These are phyloP conservation scores for Sophora flavescens DNA, from an alignment of 306 rosid genomes.

Conservation along the genomic window DNA sequence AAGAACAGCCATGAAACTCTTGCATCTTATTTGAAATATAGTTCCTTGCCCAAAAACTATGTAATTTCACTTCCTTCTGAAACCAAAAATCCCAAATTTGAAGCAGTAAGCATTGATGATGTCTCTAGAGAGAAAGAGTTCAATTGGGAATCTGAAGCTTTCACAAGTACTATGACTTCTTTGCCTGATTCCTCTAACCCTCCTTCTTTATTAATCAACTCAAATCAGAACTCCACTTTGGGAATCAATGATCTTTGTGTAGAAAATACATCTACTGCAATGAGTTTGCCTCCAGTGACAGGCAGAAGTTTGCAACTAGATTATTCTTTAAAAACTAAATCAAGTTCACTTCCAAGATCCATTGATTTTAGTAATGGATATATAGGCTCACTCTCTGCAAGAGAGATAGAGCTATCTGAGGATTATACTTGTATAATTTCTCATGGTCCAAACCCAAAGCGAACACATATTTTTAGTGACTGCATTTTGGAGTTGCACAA, in stretches of 20 bases:
- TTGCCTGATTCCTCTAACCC: slow-evolving; percentile 54
- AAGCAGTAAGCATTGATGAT: slow-evolving; percentile 44
- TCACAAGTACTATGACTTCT: slow-evolving; percentile 39
- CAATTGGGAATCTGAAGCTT: slow-evolving; percentile 50
- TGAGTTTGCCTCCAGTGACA: slow-evolving; percentile 43
- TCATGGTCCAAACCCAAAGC: slow-evolving; percentile 91
- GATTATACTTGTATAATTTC: slow-evolving; percentile 95
- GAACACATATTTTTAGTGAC: slow-evolving; percentile 89
- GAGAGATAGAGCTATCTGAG: slow-evolving; percentile 89
- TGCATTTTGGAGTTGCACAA: slow-evolving; percentile 77
- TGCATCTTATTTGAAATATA: slow-evolving; percentile 58
- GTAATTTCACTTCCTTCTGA: slow-evolving; percentile 56
- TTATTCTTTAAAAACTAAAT: slow-evolving; percentile 49
- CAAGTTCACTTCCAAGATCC: slow-evolving; percentile 74
- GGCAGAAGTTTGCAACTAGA: slow-evolving; percentile 44
- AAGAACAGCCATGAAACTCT: slow-evolving; percentile 50
- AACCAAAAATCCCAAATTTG: slow-evolving; percentile 51
- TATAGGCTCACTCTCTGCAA: slow-evolving; percentile 71
- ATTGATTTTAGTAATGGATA: slow-evolving; percentile 56
- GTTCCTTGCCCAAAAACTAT: slow-evolving; percentile 82
- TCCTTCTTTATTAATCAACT: slow-evolving; percentile 48
- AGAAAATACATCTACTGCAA: slow-evolving; percentile 41
- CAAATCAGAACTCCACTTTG: slow-evolving; percentile 42
- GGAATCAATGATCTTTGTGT: slow-evolving; percentile 45
- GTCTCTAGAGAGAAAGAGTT: slow-evolving; percentile 45